Conservation (phyloP, 1,284 basidiomycete species). For the Nidula niveotomentosa region DNA sequence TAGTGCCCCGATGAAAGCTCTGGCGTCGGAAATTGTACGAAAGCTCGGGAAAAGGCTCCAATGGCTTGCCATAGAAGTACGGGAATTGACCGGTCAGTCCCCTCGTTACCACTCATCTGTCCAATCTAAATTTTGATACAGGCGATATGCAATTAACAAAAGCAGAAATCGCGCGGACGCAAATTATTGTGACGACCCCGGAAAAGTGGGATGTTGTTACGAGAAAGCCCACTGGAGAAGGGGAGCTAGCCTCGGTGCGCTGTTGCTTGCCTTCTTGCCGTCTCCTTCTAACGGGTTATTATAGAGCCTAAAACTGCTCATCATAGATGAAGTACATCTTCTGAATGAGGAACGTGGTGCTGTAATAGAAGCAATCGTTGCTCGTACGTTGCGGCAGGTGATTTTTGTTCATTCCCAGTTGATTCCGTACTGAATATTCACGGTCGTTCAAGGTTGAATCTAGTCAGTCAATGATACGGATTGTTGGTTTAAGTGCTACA, state of each 20-base stretch:
- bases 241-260: slow-evolving; percentile 87
- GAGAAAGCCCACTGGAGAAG: slow-evolving; percentile 94
- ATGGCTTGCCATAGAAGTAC: slow-evolving; percentile 88
- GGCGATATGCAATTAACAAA: slow-evolving; percentile 99
- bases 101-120: neutral
- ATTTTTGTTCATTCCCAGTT: neutral
- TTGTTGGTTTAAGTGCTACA: slow-evolving; percentile 97
- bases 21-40: slow-evolving; percentile 94
- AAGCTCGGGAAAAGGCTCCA: slow-evolving; percentile 91
- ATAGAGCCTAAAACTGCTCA: slow-evolving; percentile 90
- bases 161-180: slow-evolving; percentile 92
- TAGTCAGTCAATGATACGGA: slow-evolving; percentile 96
- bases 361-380: slow-evolving; percentile 98
- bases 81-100: slow-evolving; percentile 83
- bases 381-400: slow-evolving; percentile 90
- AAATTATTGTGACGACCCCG: slow-evolving; percentile 98
- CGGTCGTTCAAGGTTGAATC: slow-evolving; percentile 79
- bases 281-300: neutral
- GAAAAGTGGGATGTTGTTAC: slow-evolving; percentile 99
- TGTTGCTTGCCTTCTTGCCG: neutral
- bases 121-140: slow-evolving; percentile 19
- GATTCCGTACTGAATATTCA: neutral
- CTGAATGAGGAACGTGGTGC: slow-evolving; percentile 98
- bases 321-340: slow-evolving; percentile 98
- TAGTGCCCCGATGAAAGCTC: slow-evolving; percentile 97